Evolutionary conservation across 2,329 filamentous ascomycete genomes (phyloP).

Genomic region (Penicillium hesseltinei): DNA sequence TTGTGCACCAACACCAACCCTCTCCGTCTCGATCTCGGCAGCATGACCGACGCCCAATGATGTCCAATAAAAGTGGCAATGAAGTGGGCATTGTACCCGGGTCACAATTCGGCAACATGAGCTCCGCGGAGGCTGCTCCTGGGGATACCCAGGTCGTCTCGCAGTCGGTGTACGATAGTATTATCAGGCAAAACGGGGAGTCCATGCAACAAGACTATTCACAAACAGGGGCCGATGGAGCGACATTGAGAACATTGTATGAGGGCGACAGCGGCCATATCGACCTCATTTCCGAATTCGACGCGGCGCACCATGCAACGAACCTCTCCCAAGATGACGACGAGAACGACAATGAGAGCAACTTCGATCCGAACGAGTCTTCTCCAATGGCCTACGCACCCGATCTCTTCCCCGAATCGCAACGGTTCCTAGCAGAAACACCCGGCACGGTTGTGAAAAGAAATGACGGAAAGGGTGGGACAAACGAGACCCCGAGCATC

Average conservation of each 20-base stretch:
- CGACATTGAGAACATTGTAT: conserved; percentile 39
- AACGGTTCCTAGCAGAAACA: conserved; percentile 45
- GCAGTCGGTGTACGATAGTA: conserved; percentile 44
- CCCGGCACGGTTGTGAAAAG: conserved; percentile 41
- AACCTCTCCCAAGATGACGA: conserved; percentile 51
- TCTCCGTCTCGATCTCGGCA: conserved; percentile 10
- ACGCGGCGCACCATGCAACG: conserved; percentile 23
- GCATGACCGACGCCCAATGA: conserved; percentile 22
- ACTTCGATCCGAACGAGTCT: conserved; percentile 34
- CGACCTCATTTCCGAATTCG: conserved; percentile 42
- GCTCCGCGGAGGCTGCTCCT: conserved; percentile 32
- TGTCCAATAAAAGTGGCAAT: conserved; percentile 8
- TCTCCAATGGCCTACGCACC: conserved; percentile 40
- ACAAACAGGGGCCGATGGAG: conserved; percentile 29
- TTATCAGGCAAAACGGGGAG: conserved; percentile 39
- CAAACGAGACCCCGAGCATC: conserved; percentile 39
- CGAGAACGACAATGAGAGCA: conserved; percentile 39
- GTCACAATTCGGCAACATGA: conserved; percentile 32
- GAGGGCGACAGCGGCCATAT: conserved; percentile 47
- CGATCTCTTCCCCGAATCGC: conserved; percentile 48
- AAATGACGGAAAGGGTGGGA: conserved; percentile 27
- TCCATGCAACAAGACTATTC: conserved; percentile 24
- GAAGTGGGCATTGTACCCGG: conserved; percentile 19
- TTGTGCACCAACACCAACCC: conserved; percentile 3
- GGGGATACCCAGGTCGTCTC: conserved; percentile 48